Evolutionary conservation across 345 rosid genomes (phyloP).

Genomic region (Passiflora organensis): DNA sequence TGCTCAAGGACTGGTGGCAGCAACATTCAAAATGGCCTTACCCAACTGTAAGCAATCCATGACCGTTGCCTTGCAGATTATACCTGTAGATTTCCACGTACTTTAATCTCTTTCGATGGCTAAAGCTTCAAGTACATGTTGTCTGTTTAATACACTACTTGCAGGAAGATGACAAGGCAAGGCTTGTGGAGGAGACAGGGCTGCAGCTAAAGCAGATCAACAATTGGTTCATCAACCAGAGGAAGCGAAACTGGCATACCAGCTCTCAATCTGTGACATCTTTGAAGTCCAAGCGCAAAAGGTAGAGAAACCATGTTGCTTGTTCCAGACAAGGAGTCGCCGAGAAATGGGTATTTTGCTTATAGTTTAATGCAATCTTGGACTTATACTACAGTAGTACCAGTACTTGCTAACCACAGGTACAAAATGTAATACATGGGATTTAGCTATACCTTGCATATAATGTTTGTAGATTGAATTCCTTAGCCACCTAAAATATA

Average conservation of each 20-base stretch:
- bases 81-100: too few relatives aligned
- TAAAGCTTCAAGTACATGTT: too few relatives aligned
- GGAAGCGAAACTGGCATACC: conserved; percentile 98
- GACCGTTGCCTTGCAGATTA: too few relatives aligned
- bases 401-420: too few relatives aligned
- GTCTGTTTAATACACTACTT: neutral
- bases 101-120: too few relatives aligned
- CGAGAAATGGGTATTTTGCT: too few relatives aligned
- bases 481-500: too few relatives aligned
- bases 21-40: conserved; percentile 99
- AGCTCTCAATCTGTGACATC: conserved; percentile 87
- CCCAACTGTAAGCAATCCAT: conserved; percentile 64
- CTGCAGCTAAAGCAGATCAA: conserved; percentile 96
- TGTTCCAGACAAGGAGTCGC: neutral
- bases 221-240: conserved; percentile 98
- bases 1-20: conserved; percentile 95
- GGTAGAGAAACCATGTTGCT: conserved; percentile 26
- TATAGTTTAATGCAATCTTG: too few relatives aligned
- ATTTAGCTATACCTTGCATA: too few relatives aligned
- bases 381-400: too few relatives aligned
- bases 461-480: too few relatives aligned
- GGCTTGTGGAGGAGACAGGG: conserved; percentile 96
- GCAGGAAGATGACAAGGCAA: conserved; percentile 99
- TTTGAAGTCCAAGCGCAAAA: conserved; percentile 91
- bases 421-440: too few relatives aligned